Evolutionary conservation across 352 stramenopile species (phyloP).

Genomic region (Globisporangium ultimum): DNA sequence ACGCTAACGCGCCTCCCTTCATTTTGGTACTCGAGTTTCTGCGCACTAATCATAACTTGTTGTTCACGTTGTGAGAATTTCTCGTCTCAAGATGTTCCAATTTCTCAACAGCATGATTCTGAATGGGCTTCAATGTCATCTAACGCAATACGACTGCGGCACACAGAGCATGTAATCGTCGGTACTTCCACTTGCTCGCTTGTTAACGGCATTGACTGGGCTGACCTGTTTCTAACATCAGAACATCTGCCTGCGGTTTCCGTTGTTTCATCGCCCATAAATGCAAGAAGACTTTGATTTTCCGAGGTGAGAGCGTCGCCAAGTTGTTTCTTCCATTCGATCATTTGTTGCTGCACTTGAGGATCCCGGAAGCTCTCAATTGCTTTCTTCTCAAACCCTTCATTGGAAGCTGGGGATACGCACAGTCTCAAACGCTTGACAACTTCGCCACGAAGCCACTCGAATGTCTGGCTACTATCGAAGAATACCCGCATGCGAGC

Average conservation of each 20-base stretch:
- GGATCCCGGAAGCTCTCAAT: constrained; percentile 29
- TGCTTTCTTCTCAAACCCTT: constrained; percentile 10
- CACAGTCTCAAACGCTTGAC: constrained; percentile 9
- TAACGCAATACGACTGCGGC: constrained; percentile 23
- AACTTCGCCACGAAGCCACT: constrained; percentile 34
- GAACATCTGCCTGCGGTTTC: too few species aligned
- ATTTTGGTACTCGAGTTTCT: too few species aligned
- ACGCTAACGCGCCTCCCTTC: too few species aligned
- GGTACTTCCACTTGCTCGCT: constrained; percentile 3
- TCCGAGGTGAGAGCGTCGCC: too few species aligned
- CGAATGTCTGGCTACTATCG: constrained; percentile 19
- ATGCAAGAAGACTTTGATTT: too few species aligned
- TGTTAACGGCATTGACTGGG: constrained; percentile 10
- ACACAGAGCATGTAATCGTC: constrained; percentile 36
- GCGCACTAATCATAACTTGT: too few species aligned
- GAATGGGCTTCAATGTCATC: constrained; percentile 34
- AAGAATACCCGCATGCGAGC: constrained; percentile 31
- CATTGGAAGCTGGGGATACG: constrained; percentile 13
- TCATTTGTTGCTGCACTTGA: not conserved
- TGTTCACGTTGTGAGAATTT: too few species aligned
- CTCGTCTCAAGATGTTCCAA: too few species aligned
- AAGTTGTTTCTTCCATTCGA: too few species aligned
- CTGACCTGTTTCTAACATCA: not conserved
- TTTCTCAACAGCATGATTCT: constrained; percentile 27
- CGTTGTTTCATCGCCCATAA: too few species aligned